Conservation (phyloP, 1,284 basidiomycete species). For the Pseudozyma sp. region DNA sequence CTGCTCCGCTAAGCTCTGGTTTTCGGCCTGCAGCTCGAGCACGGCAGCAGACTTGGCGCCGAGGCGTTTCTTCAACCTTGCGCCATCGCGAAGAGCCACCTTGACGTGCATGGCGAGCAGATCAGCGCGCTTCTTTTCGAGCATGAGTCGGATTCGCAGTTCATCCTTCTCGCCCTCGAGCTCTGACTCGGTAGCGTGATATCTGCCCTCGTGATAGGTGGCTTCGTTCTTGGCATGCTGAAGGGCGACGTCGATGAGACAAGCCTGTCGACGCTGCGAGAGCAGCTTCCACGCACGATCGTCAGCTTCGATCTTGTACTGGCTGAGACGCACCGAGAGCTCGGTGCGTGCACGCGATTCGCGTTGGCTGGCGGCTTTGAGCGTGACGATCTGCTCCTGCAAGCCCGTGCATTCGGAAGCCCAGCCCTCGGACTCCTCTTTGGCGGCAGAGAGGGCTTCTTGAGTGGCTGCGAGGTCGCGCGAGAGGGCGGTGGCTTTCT, state of each 20-base stretch:
- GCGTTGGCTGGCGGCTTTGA: slow-evolving; percentile 23
- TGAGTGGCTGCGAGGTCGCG: slow-evolving; percentile 24
- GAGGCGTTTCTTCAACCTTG: slow-evolving; percentile 33
- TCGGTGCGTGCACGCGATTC: slow-evolving; percentile 26
- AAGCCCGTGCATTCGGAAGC: slow-evolving; percentile 44
- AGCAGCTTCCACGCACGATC: slow-evolving; percentile 43
- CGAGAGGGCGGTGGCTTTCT: slow-evolving; percentile 19
- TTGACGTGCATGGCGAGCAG: slow-evolving; percentile 33
- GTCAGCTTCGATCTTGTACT: slow-evolving; percentile 50
- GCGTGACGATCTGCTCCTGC: slow-evolving; percentile 30
- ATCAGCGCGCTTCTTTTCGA: slow-evolving; percentile 46
- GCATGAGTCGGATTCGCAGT: slow-evolving; percentile 39
- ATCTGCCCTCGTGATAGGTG: slow-evolving; percentile 28
- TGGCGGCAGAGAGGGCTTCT: slow-evolving; percentile 38
- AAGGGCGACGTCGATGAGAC: slow-evolving; percentile 30
- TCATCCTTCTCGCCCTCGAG: slow-evolving; percentile 41
- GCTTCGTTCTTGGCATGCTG: slow-evolving; percentile 48
- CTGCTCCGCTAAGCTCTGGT: slow-evolving; percentile 27
- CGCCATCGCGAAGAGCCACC: slow-evolving; percentile 17
- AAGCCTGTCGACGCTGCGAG: slow-evolving; percentile 20
- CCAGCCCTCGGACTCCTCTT: slow-evolving; percentile 51
- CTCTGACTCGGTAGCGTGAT: slow-evolving; percentile 29
- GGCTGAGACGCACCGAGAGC: slow-evolving; percentile 28
- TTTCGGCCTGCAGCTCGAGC: slow-evolving; percentile 25
- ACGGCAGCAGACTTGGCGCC: slow-evolving; percentile 15